A percentile compares a stretch with the other conserved stretches of the same genome.
Conservation (phyloP, 2,329 filamentous ascomycete species). For the Hypoxylon sp. region DNA sequence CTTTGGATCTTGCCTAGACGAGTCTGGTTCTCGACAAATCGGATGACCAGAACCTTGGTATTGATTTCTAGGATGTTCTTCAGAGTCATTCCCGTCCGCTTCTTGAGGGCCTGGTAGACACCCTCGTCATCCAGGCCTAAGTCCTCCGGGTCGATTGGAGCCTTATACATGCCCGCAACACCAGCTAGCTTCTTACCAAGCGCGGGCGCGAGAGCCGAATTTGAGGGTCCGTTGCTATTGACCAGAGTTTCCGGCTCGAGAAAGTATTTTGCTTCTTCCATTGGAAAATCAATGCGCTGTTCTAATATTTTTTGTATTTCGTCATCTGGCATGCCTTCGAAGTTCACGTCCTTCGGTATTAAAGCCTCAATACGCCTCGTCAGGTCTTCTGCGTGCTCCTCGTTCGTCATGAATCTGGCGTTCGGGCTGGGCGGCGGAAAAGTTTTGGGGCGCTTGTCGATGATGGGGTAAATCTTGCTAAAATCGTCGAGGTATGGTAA, state of each 20-base stretch:
- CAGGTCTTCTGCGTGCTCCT: constrained; percentile 73
- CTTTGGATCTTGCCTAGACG: constrained; percentile 93
- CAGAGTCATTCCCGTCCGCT: constrained; percentile 67
- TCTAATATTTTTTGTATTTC: constrained; percentile 57
- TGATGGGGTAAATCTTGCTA: constrained; percentile 78
- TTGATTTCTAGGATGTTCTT: constrained; percentile 67
- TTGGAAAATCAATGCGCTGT: constrained; percentile 42
- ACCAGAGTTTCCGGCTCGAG: constrained; percentile 56
- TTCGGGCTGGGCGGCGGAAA: constrained; percentile 66
- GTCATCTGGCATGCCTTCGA: constrained; percentile 65
- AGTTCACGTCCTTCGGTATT: constrained; percentile 60
- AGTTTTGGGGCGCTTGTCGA: constrained; percentile 75
- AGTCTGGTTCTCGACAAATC: constrained; percentile 90
- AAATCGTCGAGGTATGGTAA: constrained; percentile 88
- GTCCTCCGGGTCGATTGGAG: constrained; percentile 63
- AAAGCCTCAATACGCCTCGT: constrained; percentile 60
- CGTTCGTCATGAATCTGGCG: constrained; percentile 71
- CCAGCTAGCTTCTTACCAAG: constrained; percentile 66
- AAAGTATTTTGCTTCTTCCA: constrained; percentile 47
- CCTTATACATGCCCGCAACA: constrained; percentile 65
- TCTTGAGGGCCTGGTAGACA: constrained; percentile 65
- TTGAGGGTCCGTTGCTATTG: constrained; percentile 51
- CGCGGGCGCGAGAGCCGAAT: constrained; percentile 63
- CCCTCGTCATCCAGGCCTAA: constrained; percentile 65
- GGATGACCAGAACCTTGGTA: constrained; percentile 79